Evolutionary conservation across 495 filamentous ascomycete genomes (phyloP).

Genomic region (Hypoxylon trugodes): DNA sequence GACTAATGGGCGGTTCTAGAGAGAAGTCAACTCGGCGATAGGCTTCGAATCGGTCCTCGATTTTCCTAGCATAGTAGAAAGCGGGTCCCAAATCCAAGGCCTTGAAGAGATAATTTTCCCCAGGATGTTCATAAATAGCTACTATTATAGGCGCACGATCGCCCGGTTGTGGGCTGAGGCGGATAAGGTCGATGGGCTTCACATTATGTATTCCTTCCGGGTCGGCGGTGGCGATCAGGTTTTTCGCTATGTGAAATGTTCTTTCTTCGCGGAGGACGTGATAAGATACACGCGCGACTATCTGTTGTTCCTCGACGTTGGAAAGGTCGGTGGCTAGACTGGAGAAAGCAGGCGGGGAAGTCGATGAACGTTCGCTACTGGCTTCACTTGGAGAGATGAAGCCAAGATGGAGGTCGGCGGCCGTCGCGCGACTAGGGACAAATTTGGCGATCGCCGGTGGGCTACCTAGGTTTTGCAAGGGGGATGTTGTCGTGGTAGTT

Average conservation of each 20-base stretch:
- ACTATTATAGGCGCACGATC: conserved; percentile 73
- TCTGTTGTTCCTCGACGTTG: conserved; percentile 55
- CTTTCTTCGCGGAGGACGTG: conserved; percentile 83
- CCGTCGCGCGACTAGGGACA: conserved; percentile 43
- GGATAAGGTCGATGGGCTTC: conserved; percentile 75
- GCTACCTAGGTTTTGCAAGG: conserved; percentile 41
- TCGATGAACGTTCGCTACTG: conserved; percentile 49
- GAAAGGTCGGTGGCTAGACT: conserved; percentile 42
- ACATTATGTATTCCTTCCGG: conserved; percentile 77
- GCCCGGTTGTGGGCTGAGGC: conserved; percentile 68
- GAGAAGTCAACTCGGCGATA: conserved; percentile 46
- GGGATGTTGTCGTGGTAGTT: conserved; percentile 31
- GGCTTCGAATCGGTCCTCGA: conserved; percentile 57
- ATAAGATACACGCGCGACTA: conserved; percentile 80
- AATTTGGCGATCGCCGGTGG: conserved; percentile 45
- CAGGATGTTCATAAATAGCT: conserved; percentile 80
- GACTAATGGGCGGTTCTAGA: conserved; percentile 67
- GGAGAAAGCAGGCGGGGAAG: conserved; percentile 44
- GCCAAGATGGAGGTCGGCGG: conserved; percentile 44
- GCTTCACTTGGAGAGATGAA: conserved; percentile 46
- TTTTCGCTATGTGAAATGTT: conserved; percentile 80
- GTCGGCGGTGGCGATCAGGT: conserved; percentile 73
- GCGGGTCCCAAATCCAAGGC: conserved; percentile 81
- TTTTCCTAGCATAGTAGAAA: conserved; percentile 64
- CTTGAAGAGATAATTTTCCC: conserved; percentile 73